Percentiles rank a stretch among this genome's conserved stretches.
Conservation (phyloP, 495 filamentous ascomycete genomes). For the Hapsidospora chrysogenum region DNA sequence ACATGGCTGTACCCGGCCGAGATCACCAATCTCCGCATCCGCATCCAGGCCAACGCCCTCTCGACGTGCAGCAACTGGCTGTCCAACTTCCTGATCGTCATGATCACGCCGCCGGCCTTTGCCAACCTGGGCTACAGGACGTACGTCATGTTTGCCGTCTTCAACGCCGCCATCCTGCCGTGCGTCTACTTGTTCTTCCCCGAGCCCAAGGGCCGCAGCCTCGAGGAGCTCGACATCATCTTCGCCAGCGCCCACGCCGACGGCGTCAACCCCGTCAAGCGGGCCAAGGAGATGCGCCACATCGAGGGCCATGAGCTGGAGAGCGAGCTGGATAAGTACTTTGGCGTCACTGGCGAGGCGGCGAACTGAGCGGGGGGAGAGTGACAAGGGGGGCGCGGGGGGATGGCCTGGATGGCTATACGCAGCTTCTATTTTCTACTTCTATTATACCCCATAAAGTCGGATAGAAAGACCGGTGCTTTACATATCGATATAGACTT, state of each 20-base stretch:
- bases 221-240: conserved; percentile 71
- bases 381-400: too few relatives aligned
- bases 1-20: conserved; percentile 51
- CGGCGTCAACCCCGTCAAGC: conserved; percentile 58
- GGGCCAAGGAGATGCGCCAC: conserved; percentile 43
- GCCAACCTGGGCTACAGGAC: conserved; percentile 53
- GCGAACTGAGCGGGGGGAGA: too few relatives aligned
- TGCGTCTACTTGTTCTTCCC: conserved; percentile 66
- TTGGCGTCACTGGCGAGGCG: too few relatives aligned
- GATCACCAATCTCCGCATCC: conserved; percentile 59
- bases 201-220: conserved; percentile 21
- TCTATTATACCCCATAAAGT: too few relatives aligned
- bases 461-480: too few relatives aligned
- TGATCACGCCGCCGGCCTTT: conserved; percentile 66
- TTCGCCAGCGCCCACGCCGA: conserved; percentile 62
- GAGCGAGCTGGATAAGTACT: background rate
- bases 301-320: background rate
- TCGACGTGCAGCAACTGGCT: conserved; percentile 67
- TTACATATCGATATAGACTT: too few relatives aligned
- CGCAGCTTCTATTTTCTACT: too few relatives aligned
- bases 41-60: conserved; percentile 59
- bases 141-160: conserved; percentile 60
- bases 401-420: too few relatives aligned
- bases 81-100: conserved; percentile 68
- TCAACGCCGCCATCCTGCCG: conserved; percentile 57